Evolutionary conservation across 805 yeast species (phyloP).

Genomic region (Lipomyces lipofer): DNA sequence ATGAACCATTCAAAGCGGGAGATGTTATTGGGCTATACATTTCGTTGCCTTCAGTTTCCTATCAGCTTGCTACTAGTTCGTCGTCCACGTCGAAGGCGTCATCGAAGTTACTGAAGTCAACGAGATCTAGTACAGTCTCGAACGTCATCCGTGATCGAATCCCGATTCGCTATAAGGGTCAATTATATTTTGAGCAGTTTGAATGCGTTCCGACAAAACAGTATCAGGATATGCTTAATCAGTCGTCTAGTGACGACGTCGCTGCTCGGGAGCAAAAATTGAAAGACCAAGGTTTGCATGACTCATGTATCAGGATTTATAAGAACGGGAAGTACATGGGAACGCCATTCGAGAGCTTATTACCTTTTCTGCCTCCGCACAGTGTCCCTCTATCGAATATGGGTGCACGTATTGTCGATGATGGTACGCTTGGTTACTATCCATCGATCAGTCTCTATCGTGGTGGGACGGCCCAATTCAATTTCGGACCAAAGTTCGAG

Average conservation of each 20-base stretch:
- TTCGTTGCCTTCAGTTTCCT: constrained; percentile 55
- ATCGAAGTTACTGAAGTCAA: constrained; percentile 5
- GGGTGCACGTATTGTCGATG: constrained; percentile 50
- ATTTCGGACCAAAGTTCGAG: constrained; percentile 66
- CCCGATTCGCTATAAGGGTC: constrained; percentile 78
- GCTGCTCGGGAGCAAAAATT: constrained; percentile 11
- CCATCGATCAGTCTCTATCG: constrained; percentile 84
- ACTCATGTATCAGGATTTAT: constrained; percentile 66
- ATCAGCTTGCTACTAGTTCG: constrained; percentile 17
- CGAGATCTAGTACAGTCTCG: constrained; percentile 7
- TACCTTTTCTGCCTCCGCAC: constrained; percentile 78
- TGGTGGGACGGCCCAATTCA: constrained; percentile 72
- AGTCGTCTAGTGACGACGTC: constrained; percentile 21
- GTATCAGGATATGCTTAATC: constrained; percentile 73
- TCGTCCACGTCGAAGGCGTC: constrained; percentile 1
- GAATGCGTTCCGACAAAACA: constrained; percentile 71
- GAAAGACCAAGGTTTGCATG: constrained; percentile 38
- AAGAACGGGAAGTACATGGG: constrained; percentile 76
- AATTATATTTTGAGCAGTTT: constrained; percentile 77
- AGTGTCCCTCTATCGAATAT: constrained; percentile 45
- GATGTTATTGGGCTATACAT: constrained; percentile 82
- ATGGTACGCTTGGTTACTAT: constrained; percentile 85
- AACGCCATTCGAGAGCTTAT: constrained; percentile 62
- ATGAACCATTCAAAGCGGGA: constrained; percentile 63
- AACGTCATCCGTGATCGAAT: constrained; percentile 77